phyloP scores from a whole-genome alignment of 768 basidiomycete genomes.

The Lactifluus piperatus region DNA sequence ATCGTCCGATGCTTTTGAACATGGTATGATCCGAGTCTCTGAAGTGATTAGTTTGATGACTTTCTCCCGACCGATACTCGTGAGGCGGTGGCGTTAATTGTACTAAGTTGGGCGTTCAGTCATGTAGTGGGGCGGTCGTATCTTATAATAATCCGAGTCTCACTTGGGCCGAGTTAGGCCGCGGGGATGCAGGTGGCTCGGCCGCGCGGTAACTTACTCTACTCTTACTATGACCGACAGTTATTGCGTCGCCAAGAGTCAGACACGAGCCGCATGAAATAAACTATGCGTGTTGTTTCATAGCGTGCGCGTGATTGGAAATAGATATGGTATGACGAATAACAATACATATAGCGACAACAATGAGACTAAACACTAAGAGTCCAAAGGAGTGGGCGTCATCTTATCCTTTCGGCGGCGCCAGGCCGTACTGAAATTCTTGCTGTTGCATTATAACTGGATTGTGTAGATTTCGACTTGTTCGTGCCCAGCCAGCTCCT shows the following conservation, averaged over 20 bases:
- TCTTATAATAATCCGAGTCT: too few species aligned
- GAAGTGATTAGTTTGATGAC: not conserved
- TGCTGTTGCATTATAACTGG: not conserved
- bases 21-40: not conserved
- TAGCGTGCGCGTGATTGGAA: not conserved
- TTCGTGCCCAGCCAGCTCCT: conserved; percentile 10
- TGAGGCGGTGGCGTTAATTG: not conserved
- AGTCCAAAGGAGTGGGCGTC: not conserved
- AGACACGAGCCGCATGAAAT: not conserved
- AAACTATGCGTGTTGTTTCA: not conserved
- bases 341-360: conserved; percentile 9
- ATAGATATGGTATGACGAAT: conserved; percentile 16
- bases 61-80: not conserved
- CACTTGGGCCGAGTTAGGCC: too few species aligned
- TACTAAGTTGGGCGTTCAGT: not conserved
- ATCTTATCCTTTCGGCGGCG: conserved; percentile 6
- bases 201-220: too few species aligned
- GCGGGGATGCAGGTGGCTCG: too few species aligned
- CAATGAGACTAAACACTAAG: not conserved
- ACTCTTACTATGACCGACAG: too few species aligned
- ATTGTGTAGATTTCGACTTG: conserved; percentile 6
- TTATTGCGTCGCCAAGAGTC: not conserved
- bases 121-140: not conserved
- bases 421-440: conserved; percentile 8
- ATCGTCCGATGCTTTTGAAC: conserved; percentile 12